Conservation (phyloP, 1,284 basidiomycete species). For the Malassezia equina region DNA sequence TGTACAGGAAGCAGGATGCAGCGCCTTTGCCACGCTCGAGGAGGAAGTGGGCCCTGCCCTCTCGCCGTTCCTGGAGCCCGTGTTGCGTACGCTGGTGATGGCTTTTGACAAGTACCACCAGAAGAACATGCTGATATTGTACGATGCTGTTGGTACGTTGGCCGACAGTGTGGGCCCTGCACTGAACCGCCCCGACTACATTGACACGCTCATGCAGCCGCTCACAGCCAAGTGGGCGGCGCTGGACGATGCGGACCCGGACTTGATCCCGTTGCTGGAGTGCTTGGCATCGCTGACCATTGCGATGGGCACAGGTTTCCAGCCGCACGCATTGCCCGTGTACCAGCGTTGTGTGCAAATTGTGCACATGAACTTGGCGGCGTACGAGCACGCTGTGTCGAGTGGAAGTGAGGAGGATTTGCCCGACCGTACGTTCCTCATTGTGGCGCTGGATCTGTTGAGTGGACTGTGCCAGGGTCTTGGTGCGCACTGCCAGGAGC, state of each 20-base stretch:
- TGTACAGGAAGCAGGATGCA: constrained; percentile 97
- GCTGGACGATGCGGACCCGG: constrained; percentile 78
- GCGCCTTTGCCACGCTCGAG: constrained; percentile 94
- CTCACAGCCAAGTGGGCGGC: constrained; percentile 80
- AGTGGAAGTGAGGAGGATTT: constrained; percentile 51
- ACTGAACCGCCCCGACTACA: constrained; percentile 71
- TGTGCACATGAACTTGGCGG: constrained; percentile 71
- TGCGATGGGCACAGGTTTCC: constrained; percentile 83
- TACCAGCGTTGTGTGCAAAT: constrained; percentile 84
- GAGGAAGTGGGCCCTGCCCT: constrained; percentile 88
- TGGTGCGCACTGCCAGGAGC: constrained; percentile 53
- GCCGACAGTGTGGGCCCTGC: constrained; percentile 89
- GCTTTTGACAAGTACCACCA: constrained; percentile 98
- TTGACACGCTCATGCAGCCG: constrained; percentile 93
- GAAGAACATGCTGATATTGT: constrained; percentile 96
- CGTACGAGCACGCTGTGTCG: constrained; percentile 61
- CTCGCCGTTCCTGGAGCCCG: constrained; percentile 84
- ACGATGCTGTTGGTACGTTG: constrained; percentile 93
- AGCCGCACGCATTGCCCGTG: constrained; percentile 77
- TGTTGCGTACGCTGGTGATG: constrained; percentile 83
- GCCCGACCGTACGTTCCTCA: constrained; percentile 54
- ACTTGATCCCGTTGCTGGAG: constrained; percentile 77
- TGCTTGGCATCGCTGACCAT: constrained; percentile 96
- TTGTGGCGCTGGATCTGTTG: constrained; percentile 88
- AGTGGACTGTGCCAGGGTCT: constrained; percentile 93